Evolutionary conservation across 257 asterid species (phyloP).

Genomic region (Cordia subcordata): DNA sequence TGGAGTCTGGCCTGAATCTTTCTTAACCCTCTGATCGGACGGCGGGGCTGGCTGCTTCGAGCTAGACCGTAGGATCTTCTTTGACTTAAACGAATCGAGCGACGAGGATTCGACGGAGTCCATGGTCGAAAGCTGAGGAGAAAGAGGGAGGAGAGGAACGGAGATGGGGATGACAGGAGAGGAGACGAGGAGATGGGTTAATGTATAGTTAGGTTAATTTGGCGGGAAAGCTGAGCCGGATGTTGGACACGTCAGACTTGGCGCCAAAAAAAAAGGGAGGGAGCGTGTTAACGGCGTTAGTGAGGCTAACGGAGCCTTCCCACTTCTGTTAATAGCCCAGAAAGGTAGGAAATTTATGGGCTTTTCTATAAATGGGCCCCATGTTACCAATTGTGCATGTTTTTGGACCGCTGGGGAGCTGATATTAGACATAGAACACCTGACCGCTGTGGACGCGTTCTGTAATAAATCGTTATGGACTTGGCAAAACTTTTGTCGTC

Average conservation of each 20-base stretch:
- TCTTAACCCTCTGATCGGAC: slow-evolving; percentile 21
- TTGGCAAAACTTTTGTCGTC: no score
- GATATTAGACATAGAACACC: no score
- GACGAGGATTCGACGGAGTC: slow-evolving; percentile 33
- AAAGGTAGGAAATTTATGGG: no score
- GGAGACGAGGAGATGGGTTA: not conserved
- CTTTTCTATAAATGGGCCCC: no score
- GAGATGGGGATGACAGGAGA: not conserved
- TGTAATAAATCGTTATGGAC: no score
- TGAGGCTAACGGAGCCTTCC: not conserved
- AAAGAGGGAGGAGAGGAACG: not conserved
- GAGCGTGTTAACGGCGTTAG: slow-evolving; percentile 25
- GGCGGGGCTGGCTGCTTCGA: slow-evolving; percentile 26
- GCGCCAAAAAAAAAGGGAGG: slow-evolving; percentile 56
- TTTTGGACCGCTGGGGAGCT: no score
- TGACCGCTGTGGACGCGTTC: no score
- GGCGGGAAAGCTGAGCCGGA: slow-evolving; percentile 47
- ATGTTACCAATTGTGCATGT: no score
- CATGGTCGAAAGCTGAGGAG: slow-evolving; percentile 27
- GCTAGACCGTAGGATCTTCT: slow-evolving; percentile 28
- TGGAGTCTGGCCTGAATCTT: slow-evolving; percentile 28
- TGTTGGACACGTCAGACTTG: slow-evolving; percentile 35
- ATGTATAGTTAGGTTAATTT: slow-evolving; percentile 19
- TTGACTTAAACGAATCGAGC: slow-evolving; percentile 34
- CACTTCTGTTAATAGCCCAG: no score